Evolutionary conservation across 108 stramenopile genomes (phyloP).

Genomic region (Discostella pseudostelligera): DNA sequence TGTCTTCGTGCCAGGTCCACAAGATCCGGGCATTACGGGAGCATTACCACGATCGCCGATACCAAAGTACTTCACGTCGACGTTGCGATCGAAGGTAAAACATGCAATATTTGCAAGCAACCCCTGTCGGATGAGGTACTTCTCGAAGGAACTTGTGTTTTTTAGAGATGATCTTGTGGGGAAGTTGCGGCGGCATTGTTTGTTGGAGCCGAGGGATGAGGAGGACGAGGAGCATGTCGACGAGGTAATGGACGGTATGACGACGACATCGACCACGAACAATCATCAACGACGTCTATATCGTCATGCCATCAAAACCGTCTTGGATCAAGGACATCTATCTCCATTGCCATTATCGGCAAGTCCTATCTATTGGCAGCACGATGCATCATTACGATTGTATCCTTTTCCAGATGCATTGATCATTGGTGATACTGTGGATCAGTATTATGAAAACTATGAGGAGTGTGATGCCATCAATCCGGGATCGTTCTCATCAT

Average conservation of each 20-base stretch:
- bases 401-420: slow-evolving; percentile 92
- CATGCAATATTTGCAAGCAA: slow-evolving; percentile 66
- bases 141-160: slow-evolving; percentile 88
- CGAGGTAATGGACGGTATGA: slow-evolving; percentile 5
- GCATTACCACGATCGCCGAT: slow-evolving; percentile 72
- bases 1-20: slow-evolving; percentile 89
- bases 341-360: slow-evolving; percentile 71
- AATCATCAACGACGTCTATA: slow-evolving; percentile 21
- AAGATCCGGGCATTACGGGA: slow-evolving; percentile 67
- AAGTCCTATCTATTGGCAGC: slow-evolving; percentile 89
- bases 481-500: slow-evolving; percentile 51
- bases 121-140: slow-evolving; percentile 86
- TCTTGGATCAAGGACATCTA: slow-evolving; percentile 90
- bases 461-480: slow-evolving; percentile 58
- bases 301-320: slow-evolving; percentile 76
- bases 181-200: slow-evolving; percentile 72
- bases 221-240: slow-evolving; percentile 25
- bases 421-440: slow-evolving; percentile 61
- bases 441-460: slow-evolving; percentile 56
- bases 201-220: slow-evolving; percentile 58
- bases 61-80: slow-evolving; percentile 55
- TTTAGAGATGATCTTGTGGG: slow-evolving; percentile 87
- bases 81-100: slow-evolving; percentile 44
- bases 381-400: slow-evolving; percentile 86
- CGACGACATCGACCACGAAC: not conserved